phyloP scores from a whole-genome alignment of 371 early-diverging fungal genomes.

The Funneliformis caledonium region DNA sequence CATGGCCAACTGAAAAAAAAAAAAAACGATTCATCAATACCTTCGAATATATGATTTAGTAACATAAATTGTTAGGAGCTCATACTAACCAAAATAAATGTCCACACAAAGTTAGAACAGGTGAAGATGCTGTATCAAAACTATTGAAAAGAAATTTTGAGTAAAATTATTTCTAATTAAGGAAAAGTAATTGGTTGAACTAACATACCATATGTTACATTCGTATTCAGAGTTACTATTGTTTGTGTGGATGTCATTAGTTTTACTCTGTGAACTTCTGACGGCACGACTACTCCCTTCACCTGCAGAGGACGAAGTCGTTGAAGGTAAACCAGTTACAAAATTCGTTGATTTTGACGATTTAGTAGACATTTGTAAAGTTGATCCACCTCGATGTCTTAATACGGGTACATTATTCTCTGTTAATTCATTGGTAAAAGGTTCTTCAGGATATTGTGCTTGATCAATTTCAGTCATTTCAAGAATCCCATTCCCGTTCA shows the following conservation, averaged over 20 bases:
- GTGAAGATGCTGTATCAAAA: constrained; percentile 73
- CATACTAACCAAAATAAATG: constrained; percentile 70
- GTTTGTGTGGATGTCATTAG: background rate
- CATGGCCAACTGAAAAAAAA: constrained; percentile 63
- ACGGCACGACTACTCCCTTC: constrained; percentile 19
- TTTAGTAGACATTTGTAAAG: background rate
- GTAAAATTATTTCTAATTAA: background rate
- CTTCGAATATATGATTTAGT: background rate
- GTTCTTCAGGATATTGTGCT: background rate
- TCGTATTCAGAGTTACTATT: constrained; percentile 31
- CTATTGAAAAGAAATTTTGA: constrained; percentile 43
- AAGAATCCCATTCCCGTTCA: constrained; percentile 14
- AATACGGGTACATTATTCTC: background rate
- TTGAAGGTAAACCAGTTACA: background rate
- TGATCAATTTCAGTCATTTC: background rate
- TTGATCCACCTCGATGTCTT: background rate
- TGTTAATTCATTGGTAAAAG: background rate
- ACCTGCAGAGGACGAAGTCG: background rate
- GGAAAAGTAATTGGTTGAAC: background rate
- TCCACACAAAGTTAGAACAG: constrained; percentile 76
- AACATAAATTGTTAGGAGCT: background rate
- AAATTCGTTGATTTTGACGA: background rate
- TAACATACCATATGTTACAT: constrained; percentile 35
- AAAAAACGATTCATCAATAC: background rate
- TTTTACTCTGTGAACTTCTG: background rate